Evolutionary conservation across 2,329 filamentous ascomycete species (phyloP), one percentile per base, ranked within the genome.

Genomic region (Hypoxylon sp.): DNA sequence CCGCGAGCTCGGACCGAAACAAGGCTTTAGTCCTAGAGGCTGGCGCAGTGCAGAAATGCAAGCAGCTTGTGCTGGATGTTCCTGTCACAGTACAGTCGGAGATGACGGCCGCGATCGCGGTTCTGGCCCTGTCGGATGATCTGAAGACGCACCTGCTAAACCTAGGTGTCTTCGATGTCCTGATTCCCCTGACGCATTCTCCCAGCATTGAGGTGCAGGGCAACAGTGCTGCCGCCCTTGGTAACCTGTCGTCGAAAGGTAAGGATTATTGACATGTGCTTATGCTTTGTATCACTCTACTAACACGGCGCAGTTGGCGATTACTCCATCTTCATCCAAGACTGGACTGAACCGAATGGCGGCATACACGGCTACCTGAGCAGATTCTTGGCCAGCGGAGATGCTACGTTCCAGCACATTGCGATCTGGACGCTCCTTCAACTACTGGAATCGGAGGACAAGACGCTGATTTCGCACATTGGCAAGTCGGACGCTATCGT

Each of bases 101-200:
- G 75, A 99, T 99, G 95, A 99, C 95, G 3, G 95, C 95, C n/a
- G 95, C 95, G 1, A 97, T 99, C 75, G 95, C 95, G 31, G 95
- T 99, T 11, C 83, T 99, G 63, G 95, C 95, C 15, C 79, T 99
- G 48, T 97, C 94, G 68, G 95, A 99, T 69, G 95, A 99, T 63
- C 83, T 99, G 56, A 99, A 99, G 78, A 87, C 90, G 3, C 91
- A 96, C 71, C 83, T 99, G 10, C 79, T 99, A 51, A 93, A 91
- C 60, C 83, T 98, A 2, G 95, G 94, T 18, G 94, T 99, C 1
- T 98, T 98, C 71, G 95, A 97, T 70, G 93, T 98, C 10, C 79
- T 99, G 55, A 98, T 99, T 56, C 95, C 95, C 20, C 81, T 99
- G 57, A 99, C 95, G 0, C 92, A 95, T 71, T 97, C 94, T 0